phyloP scores from a whole-genome alignment of 192 early-diverging fungal genomes.

The Podila epigama region DNA sequence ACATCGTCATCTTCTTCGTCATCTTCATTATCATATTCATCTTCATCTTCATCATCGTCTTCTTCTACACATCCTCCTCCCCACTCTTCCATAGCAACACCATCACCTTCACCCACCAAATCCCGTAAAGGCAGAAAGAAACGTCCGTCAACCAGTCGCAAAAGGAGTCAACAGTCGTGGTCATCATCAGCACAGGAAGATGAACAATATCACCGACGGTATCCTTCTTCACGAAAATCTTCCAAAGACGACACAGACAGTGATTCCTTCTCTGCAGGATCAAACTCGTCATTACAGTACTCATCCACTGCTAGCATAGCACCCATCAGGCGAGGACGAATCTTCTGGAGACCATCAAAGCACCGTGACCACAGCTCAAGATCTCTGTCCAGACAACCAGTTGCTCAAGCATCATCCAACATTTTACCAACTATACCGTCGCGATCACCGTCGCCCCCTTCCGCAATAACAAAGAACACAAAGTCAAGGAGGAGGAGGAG shows the following conservation, averaged over 20 bases:
- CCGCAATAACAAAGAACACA: background rate
- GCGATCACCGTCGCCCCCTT: too few species aligned
- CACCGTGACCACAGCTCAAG: too few species aligned
- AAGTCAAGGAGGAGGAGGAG: background rate
- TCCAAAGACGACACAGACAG: background rate
- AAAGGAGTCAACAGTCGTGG: too few species aligned
- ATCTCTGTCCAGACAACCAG: too few species aligned
- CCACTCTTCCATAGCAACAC: background rate
- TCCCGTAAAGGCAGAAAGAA: background rate
- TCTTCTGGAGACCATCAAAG: too few species aligned
- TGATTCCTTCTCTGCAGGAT: too few species aligned
- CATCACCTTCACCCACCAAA: background rate
- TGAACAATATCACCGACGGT: background rate
- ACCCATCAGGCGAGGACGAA: too few species aligned
- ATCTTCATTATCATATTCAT: background rate
- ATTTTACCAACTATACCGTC: too few species aligned
- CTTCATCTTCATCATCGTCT: background rate
- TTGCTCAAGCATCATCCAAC: too few species aligned
- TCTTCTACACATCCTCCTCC: background rate
- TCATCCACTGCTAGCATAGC: too few species aligned
- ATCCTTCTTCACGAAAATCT: background rate
- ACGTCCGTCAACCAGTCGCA: background rate
- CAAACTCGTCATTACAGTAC: too few species aligned
- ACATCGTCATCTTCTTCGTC: slow-evolving; percentile 8
- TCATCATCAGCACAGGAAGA: background rate